Conservation (phyloP, 2,329 filamentous ascomycete species). For the Aspergillus fischeri region DNA sequence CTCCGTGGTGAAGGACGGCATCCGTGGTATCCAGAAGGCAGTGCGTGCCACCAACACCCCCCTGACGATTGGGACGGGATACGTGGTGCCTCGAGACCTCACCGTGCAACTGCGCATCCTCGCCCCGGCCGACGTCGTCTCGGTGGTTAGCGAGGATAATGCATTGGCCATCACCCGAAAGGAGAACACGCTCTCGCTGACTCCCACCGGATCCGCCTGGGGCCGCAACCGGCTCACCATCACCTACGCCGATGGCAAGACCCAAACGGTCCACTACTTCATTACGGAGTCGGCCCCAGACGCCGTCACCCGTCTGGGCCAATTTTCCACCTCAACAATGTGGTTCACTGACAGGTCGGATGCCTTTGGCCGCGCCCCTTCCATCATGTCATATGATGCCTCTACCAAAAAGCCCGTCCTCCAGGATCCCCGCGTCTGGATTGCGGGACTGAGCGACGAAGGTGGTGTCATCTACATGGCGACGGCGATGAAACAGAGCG, state of each 20-base stretch:
- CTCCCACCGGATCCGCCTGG: slow-evolving; percentile 41
- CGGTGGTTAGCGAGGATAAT: slow-evolving; percentile 17
- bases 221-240: slow-evolving; percentile 50
- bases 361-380: slow-evolving; percentile 52
- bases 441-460: slow-evolving; percentile 58
- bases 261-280: slow-evolving; percentile 55
- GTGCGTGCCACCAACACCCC: slow-evolving; percentile 45
- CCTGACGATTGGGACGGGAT: slow-evolving; percentile 51
- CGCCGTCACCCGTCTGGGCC: slow-evolving; percentile 45
- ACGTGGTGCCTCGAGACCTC: slow-evolving; percentile 48
- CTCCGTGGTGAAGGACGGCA: slow-evolving; percentile 41
- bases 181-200: not conserved
- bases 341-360: slow-evolving; percentile 52
- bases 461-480: slow-evolving; percentile 55
- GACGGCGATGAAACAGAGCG: slow-evolving; percentile 52
- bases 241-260: slow-evolving; percentile 45
- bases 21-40: slow-evolving; percentile 47
- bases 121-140: slow-evolving; percentile 20
- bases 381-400: slow-evolving; percentile 55
- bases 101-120: slow-evolving; percentile 46
- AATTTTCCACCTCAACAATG: slow-evolving; percentile 52
- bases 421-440: slow-evolving; percentile 50
- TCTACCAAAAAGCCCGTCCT: slow-evolving; percentile 32
- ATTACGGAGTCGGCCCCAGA: slow-evolving; percentile 48
- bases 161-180: slow-evolving; percentile 32